phyloP scores from a whole-genome alignment of 441 rosid species.

The Populus hybrid region DNA sequence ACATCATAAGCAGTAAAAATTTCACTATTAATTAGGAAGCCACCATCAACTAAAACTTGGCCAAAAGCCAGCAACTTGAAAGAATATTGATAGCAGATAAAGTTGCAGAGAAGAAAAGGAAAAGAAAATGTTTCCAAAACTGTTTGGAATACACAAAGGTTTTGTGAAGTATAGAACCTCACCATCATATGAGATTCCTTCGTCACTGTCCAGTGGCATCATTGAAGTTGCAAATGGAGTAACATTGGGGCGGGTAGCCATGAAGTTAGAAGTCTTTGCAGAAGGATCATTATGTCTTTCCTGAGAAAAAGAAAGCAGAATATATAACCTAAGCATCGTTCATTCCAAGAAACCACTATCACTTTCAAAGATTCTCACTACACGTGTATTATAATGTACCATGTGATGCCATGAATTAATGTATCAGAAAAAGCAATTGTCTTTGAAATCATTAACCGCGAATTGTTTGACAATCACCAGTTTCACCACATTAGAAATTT shows the following conservation, averaged over 20 bases:
- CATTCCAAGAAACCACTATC: slow-evolving; percentile 4
- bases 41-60: too few species aligned
- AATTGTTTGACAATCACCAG: slow-evolving; percentile 1
- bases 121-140: slow-evolving; percentile 1
- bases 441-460: not conserved
- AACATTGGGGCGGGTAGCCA: slow-evolving; percentile 29
- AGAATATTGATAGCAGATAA: not conserved
- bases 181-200: slow-evolving; percentile 42
- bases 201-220: slow-evolving; percentile 38
- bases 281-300: slow-evolving; percentile 51
- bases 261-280: slow-evolving; percentile 32
- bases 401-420: not conserved
- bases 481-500: not conserved
- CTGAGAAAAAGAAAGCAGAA: slow-evolving; percentile 28
- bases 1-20: not conserved
- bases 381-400: not conserved
- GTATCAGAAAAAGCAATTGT: not conserved
- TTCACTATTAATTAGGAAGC: not conserved
- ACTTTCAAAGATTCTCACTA: slow-evolving; percentile 13
- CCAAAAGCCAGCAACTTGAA: not conserved
- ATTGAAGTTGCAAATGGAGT: slow-evolving; percentile 37
- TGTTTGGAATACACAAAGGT: not conserved
- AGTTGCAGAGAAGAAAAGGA: not conserved
- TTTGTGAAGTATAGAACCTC: slow-evolving; percentile 7
- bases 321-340: slow-evolving; percentile 15